Base-by-base conservation (phyloP, 164 flowering plant species). In the Platanus orientalis region DNA sequence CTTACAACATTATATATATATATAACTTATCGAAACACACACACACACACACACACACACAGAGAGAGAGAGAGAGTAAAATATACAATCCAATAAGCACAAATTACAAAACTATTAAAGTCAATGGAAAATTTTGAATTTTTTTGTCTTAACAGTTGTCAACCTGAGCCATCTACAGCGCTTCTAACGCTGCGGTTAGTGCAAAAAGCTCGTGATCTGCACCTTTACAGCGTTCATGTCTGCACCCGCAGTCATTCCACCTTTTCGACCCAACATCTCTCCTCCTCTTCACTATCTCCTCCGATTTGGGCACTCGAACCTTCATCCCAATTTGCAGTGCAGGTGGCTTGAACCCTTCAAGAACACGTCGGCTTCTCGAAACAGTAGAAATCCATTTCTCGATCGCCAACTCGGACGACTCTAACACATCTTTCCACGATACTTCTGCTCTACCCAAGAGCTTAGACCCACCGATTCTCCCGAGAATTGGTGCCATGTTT, bases 391-490 rank as follows among this genome's bases (percentile, higher is more conserved):
- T 79, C 86, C 92, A 87, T 50, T 69, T 74, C 69, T 76, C 79
- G 6, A 82, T 71, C 20, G 80, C 76, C 77, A 79, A 66, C 23
- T 73, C 69, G 5, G 60, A 58, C 2, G 86, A 75, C 4, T 80
- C 90, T 24, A 81, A 54, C 26, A 79, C 86, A 0, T 60, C 75
- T 59, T 58, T 69, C 96, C 89, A 87, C 34, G 78, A 74, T 39
- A 85, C 40, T 68, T 84, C 89, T 13, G 71, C 88, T 47, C 76
- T 77, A 4, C 79, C 88, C 65, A 89, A n/a, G 6, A 85, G 70
- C 52, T 75, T 67, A 29, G 90, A 86, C 52, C 77, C 61, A 1
- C 64, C 40, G 1, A 74, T 52, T 11, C 57, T 73, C 39, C 39
- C 39, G 4, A 75, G 48, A 21, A 71, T 50, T 16, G 75, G 58